Base-by-base conservation (phyloP, 176 grass and related monocot genomes). In the Alloteropsis semialata region DNA sequence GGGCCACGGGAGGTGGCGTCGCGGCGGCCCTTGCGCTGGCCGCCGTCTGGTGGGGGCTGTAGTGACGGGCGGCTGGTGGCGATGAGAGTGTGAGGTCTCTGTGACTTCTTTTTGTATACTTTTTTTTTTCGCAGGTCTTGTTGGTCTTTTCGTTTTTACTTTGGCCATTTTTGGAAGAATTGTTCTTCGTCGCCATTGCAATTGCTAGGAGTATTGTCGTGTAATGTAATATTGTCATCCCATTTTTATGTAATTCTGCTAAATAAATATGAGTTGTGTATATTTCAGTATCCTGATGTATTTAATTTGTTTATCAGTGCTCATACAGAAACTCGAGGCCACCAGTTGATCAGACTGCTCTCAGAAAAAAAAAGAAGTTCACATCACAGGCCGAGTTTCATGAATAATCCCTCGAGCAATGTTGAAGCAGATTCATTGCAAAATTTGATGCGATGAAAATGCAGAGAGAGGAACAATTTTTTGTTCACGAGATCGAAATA, bases 21-120 rank as follows among this genome's bases (percentile, higher is more conserved):
- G 87, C 34, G 44, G 64, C 82, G 76, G 88, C 79, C 16, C 67
- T 90, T n/a, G 84, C 82, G 28, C 22, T 87, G 39, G 67, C 86
- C 25, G 45, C 56, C 50, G 75, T 90, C 34, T 92, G 85, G 80
- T 91, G 69, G 84, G 78, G 73, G 38, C 55, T 91, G 75, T 97
- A 82, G 91, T 90, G 69, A 92, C 76, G 92, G n/a, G n/a, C n/a
- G n/a, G n/a, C n/a, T 56, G 55, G 9, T 25, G 61, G 19, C 16
- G 19, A 2, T 16, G 32, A 55, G 21, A 60, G 38, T 36, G 27
- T 36, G 15, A 57, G 61, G 53, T 65, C 67, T 60, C 62, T 30
- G 25, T 16, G 41, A 21, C 30, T 19, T 86, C 15, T 54, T 85
- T 88, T 81, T 74, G 18, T 54, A 22, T 39, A 36, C 32, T 10